Conservation (phyloP, 2,329 filamentous ascomycete species). For the Geosmithia putterillii region DNA sequence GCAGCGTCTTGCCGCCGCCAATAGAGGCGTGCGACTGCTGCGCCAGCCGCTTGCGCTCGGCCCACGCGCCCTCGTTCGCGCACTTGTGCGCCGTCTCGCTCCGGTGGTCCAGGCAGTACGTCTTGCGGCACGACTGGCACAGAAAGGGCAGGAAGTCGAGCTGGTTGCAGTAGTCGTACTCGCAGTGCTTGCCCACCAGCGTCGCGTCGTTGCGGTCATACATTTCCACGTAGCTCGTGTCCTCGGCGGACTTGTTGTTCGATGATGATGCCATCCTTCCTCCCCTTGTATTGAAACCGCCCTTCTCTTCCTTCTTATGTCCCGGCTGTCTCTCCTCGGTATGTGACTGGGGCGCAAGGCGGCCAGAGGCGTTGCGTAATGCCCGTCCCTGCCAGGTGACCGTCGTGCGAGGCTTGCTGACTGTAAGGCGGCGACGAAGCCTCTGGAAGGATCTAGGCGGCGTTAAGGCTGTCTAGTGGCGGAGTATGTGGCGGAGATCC, state of each 20-base stretch:
- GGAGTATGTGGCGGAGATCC: background rate
- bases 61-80: slow-evolving; percentile 48
- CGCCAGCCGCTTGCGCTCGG: slow-evolving; percentile 40
- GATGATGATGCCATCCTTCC: slow-evolving; percentile 2
- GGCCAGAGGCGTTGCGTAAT: background rate
- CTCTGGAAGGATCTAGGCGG: slow-evolving; percentile 1
- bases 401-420: background rate
- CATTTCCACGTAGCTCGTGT: slow-evolving; percentile 3
- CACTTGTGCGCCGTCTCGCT: slow-evolving; percentile 71
- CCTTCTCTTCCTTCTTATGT: no score
- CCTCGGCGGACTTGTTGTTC: background rate
- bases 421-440: slow-evolving; percentile 2
- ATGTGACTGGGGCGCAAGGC: background rate
- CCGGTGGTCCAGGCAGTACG: slow-evolving; percentile 90
- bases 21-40: slow-evolving; percentile 40
- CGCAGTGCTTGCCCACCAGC: slow-evolving; percentile 81
- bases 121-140: slow-evolving; percentile 77
- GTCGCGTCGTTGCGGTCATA: slow-evolving; percentile 60
- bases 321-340: background rate
- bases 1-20: slow-evolving; percentile 40
- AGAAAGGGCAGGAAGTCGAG: slow-evolving; percentile 93
- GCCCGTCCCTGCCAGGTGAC: background rate
- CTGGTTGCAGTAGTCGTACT: slow-evolving; percentile 82
- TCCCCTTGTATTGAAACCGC: background rate
- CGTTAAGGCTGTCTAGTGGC: background rate